Percentiles rank a stretch among this genome's conserved stretches.
These are phyloP conservation scores for Trichophaea hybrida DNA, from an alignment of 2,329 filamentous ascomycete species.

Conservation along the genomic window DNA sequence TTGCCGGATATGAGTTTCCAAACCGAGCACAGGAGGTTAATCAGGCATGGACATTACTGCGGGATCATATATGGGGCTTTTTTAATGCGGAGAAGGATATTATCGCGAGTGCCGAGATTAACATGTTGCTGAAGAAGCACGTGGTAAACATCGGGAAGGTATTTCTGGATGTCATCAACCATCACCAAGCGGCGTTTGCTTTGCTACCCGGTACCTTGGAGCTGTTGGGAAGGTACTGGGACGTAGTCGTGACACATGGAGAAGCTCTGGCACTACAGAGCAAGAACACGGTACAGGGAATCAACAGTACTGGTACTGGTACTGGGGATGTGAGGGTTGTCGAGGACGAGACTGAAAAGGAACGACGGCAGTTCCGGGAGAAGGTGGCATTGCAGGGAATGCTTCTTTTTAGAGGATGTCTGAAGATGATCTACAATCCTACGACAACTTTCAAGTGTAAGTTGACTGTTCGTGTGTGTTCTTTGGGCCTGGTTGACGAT, in stretches of 20 bases:
- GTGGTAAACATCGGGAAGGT: slow-evolving; percentile 82
- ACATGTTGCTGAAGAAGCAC: slow-evolving; percentile 63
- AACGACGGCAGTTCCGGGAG: slow-evolving; percentile 48
- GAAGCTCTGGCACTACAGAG: slow-evolving; percentile 48
- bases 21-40: slow-evolving; percentile 62
- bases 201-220: slow-evolving; percentile 64
- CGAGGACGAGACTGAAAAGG: slow-evolving; percentile 32
- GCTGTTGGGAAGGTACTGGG: slow-evolving; percentile 74
- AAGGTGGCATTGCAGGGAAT: slow-evolving; percentile 71
- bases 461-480: slow-evolving; percentile 31
- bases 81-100: slow-evolving; percentile 13
- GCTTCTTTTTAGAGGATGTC: slow-evolving; percentile 63
- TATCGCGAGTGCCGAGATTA: slow-evolving; percentile 22
- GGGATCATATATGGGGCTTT: slow-evolving; percentile 46
- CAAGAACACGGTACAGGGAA: slow-evolving; percentile 28
- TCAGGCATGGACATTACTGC: slow-evolving; percentile 66
- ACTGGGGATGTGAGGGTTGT: slow-evolving; percentile 28
- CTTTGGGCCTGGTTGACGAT: neutral
- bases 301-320: slow-evolving; percentile 25
- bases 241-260: slow-evolving; percentile 60
- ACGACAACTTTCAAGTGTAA: slow-evolving; percentile 72
- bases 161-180: slow-evolving; percentile 69
- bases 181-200: slow-evolving; percentile 69
- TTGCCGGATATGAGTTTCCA: slow-evolving; percentile 71
- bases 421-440: slow-evolving; percentile 72